Evolutionary conservation across 2,329 filamentous ascomycete genomes (phyloP).

Genomic region (Fusarium oxysporum): DNA sequence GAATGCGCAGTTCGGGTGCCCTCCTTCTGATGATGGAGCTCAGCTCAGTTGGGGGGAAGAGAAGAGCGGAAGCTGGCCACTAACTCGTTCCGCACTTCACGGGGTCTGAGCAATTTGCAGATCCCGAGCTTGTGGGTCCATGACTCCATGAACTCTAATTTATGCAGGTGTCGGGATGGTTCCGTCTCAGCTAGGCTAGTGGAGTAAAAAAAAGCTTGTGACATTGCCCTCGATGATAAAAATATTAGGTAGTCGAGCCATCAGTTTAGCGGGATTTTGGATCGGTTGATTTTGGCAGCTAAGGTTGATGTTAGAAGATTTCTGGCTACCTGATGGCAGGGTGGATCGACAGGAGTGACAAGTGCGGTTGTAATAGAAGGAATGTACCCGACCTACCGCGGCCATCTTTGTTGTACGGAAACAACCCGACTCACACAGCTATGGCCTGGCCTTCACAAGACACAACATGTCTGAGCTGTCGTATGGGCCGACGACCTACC

Average conservation of each 20-base stretch:
- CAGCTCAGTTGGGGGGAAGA: neutral
- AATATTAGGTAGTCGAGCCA: fast-evolving
- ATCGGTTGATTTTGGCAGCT: too few species aligned
- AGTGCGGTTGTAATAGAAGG: neutral
- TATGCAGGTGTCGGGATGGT: neutral
- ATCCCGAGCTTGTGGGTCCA: neutral
- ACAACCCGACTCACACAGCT: neutral
- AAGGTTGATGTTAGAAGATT: neutral
- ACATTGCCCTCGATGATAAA: fast-evolving
- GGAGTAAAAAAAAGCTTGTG: too few species aligned
- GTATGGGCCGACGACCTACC: neutral
- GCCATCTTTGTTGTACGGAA: neutral
- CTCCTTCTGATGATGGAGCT: neutral
- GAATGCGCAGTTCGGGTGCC: neutral
- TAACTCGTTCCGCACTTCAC: neutral
- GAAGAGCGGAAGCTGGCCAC: neutral
- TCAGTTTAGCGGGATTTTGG: fast-evolving
- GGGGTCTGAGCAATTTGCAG: neutral
- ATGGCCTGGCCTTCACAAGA: neutral
- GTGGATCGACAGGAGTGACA: neutral
- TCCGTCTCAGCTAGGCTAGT: neutral
- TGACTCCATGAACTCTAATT: neutral
- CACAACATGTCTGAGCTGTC: neutral
- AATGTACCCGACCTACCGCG: neutral
- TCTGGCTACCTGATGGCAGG: neutral